phyloP scores from a whole-genome alignment of 768 basidiomycete genomes.

The Rhodosporidiobolus odoratus region DNA sequence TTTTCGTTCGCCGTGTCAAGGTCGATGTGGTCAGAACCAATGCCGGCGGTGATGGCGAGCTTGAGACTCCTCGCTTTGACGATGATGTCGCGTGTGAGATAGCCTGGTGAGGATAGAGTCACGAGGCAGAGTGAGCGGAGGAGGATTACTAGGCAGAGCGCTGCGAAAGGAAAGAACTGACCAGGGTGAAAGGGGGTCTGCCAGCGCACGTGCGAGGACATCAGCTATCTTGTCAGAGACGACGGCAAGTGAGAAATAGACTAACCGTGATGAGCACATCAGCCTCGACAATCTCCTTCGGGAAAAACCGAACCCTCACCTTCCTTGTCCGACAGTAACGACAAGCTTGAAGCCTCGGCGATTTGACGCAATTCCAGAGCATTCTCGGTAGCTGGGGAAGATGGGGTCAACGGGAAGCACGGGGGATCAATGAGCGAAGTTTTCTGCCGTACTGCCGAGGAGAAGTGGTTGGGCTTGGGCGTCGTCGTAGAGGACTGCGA shows the following conservation, averaged over 20 bases:
- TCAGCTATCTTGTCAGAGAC: too few relatives aligned
- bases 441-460: conserved; percentile 11
- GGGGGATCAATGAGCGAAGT: conserved; percentile 44
- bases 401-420: conserved; percentile 57
- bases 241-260: neutral
- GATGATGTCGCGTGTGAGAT: conserved; percentile 40
- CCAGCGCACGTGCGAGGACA: neutral
- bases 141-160: neutral
- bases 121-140: neutral
- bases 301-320: conserved; percentile 44
- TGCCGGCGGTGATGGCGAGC: conserved; percentile 70
- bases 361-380: conserved; percentile 31
- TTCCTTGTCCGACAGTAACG: conserved; percentile 49
- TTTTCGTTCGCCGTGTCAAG: conserved; percentile 78
- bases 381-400: conserved; percentile 65
- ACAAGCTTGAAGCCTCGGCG: conserved; percentile 47
- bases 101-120: conserved; percentile 20
- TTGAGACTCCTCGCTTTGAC: conserved; percentile 78
- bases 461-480: conserved; percentile 37
- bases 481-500: conserved; percentile 40
- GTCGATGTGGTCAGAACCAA: conserved; percentile 77
- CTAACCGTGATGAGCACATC: conserved; percentile 33
- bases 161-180: neutral
- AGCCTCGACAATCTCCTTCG: conserved; percentile 43
- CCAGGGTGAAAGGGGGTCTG: conserved; percentile 43